Conservation (phyloP, 768 basidiomycete genomes). For the Termitomyces heimii region DNA sequence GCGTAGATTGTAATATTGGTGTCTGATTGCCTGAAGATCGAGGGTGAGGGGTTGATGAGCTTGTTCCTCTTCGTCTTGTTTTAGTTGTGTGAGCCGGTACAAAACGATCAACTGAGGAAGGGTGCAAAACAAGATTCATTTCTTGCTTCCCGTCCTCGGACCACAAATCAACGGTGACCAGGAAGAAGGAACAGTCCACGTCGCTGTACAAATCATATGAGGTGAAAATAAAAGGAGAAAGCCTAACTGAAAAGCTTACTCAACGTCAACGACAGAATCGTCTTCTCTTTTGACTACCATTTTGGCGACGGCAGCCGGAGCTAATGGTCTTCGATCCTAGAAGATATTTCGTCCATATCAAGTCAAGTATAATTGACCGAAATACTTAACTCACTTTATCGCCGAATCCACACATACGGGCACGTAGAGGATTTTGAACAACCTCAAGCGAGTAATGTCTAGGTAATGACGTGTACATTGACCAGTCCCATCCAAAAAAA, state of each 20-base stretch:
- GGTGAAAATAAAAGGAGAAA: neutral
- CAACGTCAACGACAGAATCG: constrained; percentile 61
- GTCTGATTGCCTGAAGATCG: constrained; percentile 40
- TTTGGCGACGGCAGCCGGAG: constrained; percentile 85
- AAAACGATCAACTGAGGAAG: constrained; percentile 73
- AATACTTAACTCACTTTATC: constrained; percentile 63
- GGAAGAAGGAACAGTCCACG: constrained; percentile 81
- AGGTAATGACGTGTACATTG: constrained; percentile 7
- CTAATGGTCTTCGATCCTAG: constrained; percentile 88
- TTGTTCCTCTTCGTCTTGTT: constrained; percentile 35
- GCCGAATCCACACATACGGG: constrained; percentile 95
- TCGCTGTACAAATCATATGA: constrained; percentile 41
- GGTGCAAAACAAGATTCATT: constrained; percentile 86
- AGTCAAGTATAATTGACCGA: constrained; percentile 9
- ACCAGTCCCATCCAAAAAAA: constrained; percentile 2
- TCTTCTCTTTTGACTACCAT: constrained; percentile 71
- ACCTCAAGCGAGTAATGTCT: constrained; percentile 84
- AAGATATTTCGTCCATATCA: constrained; percentile 11
- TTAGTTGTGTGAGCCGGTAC: constrained; percentile 44
- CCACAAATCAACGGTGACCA: constrained; percentile 93
- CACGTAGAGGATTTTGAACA: constrained; percentile 83
- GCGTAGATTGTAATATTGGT: constrained; percentile 38
- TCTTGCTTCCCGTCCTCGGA: constrained; percentile 76
- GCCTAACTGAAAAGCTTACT: constrained; percentile 46
- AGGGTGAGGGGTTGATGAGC: constrained; percentile 27